phyloP scores from a whole-genome alignment of 768 basidiomycete species.

The Termitomyces sp. region DNA sequence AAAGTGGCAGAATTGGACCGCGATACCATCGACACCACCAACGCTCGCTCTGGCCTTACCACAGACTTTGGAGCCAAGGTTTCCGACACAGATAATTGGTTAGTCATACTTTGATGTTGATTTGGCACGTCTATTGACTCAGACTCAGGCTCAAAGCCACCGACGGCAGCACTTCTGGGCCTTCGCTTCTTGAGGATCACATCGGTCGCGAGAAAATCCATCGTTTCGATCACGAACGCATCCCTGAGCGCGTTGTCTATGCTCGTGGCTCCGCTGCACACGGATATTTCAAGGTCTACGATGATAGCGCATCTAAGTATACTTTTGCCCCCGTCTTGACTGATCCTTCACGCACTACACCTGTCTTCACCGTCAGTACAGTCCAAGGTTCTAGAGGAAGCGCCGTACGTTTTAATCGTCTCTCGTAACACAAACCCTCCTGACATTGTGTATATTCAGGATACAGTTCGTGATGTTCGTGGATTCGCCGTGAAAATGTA shows the following conservation, averaged over 20 bases:
- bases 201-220: conserved; percentile 71
- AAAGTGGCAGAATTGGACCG: not conserved
- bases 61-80: conserved; percentile 59
- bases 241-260: conserved; percentile 77
- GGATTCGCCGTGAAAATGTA: conserved; percentile 70
- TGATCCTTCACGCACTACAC: conserved; percentile 66
- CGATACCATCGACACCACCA: conserved; percentile 3
- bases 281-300: conserved; percentile 73
- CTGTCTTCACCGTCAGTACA: conserved; percentile 81
- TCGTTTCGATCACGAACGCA: conserved; percentile 80
- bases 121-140: not conserved
- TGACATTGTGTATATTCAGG: conserved; percentile 25
- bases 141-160: conserved; percentile 47
- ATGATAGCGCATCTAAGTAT: conserved; percentile 64
- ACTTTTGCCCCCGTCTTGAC: conserved; percentile 68
- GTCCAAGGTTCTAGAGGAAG: conserved; percentile 80
- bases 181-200: conserved; percentile 75
- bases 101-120: conserved; percentile 7
- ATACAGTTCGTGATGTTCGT: conserved; percentile 78
- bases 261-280: conserved; percentile 77
- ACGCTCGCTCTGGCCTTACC: conserved; percentile 30
- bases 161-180: conserved; percentile 45
- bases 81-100: conserved; percentile 65
- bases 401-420: conserved; percentile 43
- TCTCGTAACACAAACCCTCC: not conserved